Conservation (phyloP, 306 rosid genomes). For the Psophocarpus tetragonolobus region DNA sequence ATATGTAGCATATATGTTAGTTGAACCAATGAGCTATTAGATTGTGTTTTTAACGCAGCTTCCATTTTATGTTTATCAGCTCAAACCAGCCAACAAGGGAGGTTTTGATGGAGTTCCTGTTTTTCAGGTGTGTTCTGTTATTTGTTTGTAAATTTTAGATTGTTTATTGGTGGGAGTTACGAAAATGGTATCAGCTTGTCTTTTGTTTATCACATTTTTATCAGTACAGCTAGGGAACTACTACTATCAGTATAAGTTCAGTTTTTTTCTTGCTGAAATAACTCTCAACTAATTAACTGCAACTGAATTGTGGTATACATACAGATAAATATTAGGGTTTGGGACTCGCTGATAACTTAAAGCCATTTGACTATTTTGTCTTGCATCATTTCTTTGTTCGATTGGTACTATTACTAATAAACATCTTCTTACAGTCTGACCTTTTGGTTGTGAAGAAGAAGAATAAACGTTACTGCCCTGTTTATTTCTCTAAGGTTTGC, state of each 20-base stretch:
- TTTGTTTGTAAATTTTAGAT: slow-evolving; percentile 22
- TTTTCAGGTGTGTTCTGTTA: slow-evolving; percentile 73
- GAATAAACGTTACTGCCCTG: slow-evolving; percentile 92
- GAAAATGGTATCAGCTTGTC: not conserved
- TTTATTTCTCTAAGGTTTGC: slow-evolving; percentile 88
- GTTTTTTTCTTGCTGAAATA: slow-evolving; percentile 15
- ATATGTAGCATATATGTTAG: not conserved
- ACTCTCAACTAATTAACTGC: slow-evolving; percentile 4
- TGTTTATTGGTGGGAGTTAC: not conserved
- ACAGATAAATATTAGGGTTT: slow-evolving; percentile 14
- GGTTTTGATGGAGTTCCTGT: slow-evolving; percentile 97
- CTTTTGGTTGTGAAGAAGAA: slow-evolving; percentile 88
- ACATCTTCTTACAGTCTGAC: slow-evolving; percentile 69
- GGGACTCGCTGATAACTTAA: not conserved
- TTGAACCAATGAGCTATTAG: slow-evolving; percentile 16
- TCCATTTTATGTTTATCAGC: slow-evolving; percentile 48
- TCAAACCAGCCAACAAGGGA: slow-evolving; percentile 57
- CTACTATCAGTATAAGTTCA: not conserved
- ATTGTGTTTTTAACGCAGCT: slow-evolving; percentile 27
- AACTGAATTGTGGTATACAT: not conserved
- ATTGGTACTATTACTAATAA: slow-evolving; percentile 30
- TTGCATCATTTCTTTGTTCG: not conserved
- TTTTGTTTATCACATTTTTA: not conserved
- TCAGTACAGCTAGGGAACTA: not conserved
- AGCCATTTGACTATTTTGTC: slow-evolving; percentile 2